phyloP scores from a whole-genome alignment of 345 rosid genomes.

The Murraya paniculata region DNA sequence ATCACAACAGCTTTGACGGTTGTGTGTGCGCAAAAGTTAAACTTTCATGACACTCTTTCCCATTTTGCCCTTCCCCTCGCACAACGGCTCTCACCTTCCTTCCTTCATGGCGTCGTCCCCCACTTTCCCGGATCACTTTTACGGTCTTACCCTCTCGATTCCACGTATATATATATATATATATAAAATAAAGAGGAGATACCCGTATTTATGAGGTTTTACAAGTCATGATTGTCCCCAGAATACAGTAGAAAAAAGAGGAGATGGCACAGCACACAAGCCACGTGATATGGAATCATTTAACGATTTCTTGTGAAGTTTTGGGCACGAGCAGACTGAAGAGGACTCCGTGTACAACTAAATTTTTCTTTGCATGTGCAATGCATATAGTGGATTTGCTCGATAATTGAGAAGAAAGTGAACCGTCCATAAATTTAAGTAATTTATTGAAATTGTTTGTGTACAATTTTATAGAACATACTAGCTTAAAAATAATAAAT shows the following conservation, averaged over 20 bases:
- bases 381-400: constrained; percentile 6
- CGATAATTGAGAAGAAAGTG: constrained; percentile 1
- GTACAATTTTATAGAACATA: background rate
- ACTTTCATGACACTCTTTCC: constrained; percentile 54
- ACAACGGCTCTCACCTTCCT: constrained; percentile 13
- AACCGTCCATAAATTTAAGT: background rate
- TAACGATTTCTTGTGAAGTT: constrained; percentile 5
- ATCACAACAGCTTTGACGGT: constrained; percentile 17
- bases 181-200: too few relatives aligned
- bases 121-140: background rate
- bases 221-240: constrained; percentile 29
- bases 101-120: background rate
- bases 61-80: constrained; percentile 24
- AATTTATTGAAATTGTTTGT: background rate
- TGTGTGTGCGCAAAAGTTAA: background rate
- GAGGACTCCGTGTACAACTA: background rate
- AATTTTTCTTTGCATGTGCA: constrained; percentile 9
- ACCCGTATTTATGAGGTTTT: constrained; percentile 25
- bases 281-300: constrained; percentile 55
- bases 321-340: constrained; percentile 19
- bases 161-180: background rate
- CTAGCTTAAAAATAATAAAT: background rate
- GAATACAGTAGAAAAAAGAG: constrained; percentile 20
- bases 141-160: constrained; percentile 18
- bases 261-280: constrained; percentile 26